phyloP scores from a whole-genome alignment of 371 early-diverging fungal species.

The Antonospora locustae region DNA sequence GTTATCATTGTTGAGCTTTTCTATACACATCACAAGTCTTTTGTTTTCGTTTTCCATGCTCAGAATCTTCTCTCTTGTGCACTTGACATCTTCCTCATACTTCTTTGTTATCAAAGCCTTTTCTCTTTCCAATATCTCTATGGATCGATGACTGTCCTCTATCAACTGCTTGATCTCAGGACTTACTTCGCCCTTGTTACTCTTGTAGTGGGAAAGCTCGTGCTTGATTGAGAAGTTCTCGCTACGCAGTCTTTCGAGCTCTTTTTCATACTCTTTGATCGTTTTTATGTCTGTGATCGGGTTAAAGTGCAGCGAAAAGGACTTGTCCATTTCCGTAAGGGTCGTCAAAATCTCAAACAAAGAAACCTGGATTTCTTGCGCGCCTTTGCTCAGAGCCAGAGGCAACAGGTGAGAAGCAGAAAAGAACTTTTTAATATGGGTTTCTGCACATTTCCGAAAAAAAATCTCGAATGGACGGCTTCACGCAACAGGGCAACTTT shows the following conservation, averaged over 20 bases:
- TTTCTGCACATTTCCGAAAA: no score
- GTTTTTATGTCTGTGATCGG: slow-evolving; percentile 39
- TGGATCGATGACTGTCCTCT: neutral
- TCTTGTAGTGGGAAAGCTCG: slow-evolving; percentile 25
- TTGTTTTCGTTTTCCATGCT: slow-evolving; percentile 43
- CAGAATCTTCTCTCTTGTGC: slow-evolving; percentile 1
- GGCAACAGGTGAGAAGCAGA: no score
- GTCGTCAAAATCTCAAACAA: no score
- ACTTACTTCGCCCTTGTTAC: no score
- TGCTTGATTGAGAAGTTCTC: slow-evolving; percentile 48
- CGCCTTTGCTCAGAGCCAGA: no score
- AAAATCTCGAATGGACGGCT: no score
- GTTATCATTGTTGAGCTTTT: slow-evolving; percentile 12
- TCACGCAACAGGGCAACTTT: no score
- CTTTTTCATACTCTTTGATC: slow-evolving; percentile 46
- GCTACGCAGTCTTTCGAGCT: slow-evolving; percentile 29
- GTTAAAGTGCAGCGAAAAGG: slow-evolving; percentile 48
- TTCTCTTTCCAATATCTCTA: neutral
- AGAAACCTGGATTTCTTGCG: no score
- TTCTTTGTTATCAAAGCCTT: neutral
- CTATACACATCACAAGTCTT: slow-evolving; percentile 29
- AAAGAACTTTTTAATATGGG: no score
- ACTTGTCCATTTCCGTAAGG: slow-evolving; percentile 39
- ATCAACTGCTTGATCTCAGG: neutral
- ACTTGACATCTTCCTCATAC: neutral